Conservation (phyloP, 768 basidiomycete species). For the Chalciporus sphaerocephalus region DNA sequence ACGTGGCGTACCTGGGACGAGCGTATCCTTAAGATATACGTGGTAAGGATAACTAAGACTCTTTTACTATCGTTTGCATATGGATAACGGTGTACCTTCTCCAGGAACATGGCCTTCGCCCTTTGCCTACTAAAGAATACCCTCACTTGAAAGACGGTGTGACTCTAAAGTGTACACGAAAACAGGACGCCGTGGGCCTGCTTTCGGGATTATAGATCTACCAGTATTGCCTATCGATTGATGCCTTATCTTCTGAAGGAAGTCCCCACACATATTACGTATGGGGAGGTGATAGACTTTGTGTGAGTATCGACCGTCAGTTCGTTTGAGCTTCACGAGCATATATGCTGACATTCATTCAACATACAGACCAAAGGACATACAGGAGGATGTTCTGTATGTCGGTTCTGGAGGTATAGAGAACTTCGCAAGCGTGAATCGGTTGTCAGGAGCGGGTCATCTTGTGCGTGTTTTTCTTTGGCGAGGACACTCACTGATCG, state of each 20-base stretch:
- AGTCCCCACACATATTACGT: conserved; percentile 2
- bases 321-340: too few relatives aligned
- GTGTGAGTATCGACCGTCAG: conserved; percentile 1
- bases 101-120: conserved; percentile 1
- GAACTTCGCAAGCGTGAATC: conserved; percentile 2
- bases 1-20: conserved; percentile 1
- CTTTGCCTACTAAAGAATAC: conserved; percentile 1
- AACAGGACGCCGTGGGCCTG: conserved; percentile 2
- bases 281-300: background rate
- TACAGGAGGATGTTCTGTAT: background rate
- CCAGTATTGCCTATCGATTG: background rate
- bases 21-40: conserved; percentile 1
- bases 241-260: background rate
- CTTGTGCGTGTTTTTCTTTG: background rate
- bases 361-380: background rate
- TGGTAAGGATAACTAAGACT: too few relatives aligned
- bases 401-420: background rate
- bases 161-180: conserved; percentile 1
- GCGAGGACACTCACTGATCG: background rate
- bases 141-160: background rate
- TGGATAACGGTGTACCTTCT: too few relatives aligned
- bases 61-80: too few relatives aligned
- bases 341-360: background rate
- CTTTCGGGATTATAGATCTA: background rate
- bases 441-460: conserved; percentile 1